Evolutionary conservation across 2,329 filamentous ascomycete species (phyloP).

Genomic region (Phialophora tarda): DNA sequence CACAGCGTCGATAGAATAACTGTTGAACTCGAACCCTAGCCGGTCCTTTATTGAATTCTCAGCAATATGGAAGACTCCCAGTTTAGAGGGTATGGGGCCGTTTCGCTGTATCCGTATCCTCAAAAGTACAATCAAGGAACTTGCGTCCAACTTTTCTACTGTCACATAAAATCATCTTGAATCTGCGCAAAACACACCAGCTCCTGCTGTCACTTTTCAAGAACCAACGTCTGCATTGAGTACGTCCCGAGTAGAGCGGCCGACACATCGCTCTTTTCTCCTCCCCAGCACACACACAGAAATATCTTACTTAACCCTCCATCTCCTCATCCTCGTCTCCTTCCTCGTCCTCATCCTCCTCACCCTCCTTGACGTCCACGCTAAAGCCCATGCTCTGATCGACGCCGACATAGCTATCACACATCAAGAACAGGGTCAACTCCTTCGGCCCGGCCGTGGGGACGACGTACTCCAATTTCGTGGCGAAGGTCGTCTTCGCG

Average conservation of each 20-base stretch:
- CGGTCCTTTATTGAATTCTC: background rate
- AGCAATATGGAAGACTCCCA: background rate
- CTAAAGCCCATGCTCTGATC: constrained; percentile 93
- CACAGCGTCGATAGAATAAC: too few species aligned
- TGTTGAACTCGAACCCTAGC: background rate
- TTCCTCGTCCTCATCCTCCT: constrained; percentile 91
- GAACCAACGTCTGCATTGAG: background rate
- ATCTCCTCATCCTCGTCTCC: constrained; percentile 65
- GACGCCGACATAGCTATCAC: constrained; percentile 94
- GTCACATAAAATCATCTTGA: background rate
- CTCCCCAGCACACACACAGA: background rate
- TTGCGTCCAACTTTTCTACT: background rate
- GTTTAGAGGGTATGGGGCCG: background rate
- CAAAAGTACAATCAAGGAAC: background rate
- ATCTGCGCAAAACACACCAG: background rate
- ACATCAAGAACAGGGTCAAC: constrained; percentile 92
- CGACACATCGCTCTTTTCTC: background rate
- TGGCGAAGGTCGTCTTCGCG: constrained; percentile 71
- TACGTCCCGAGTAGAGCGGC: background rate
- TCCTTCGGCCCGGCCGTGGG: constrained; percentile 82
- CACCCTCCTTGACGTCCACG: constrained; percentile 84
- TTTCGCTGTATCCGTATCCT: background rate
- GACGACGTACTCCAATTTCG: constrained; percentile 85
- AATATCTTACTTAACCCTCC: background rate
- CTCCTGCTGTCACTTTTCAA: background rate